phyloP scores from a whole-genome alignment of 306 rosid species.

The Ormosia emarginata region DNA sequence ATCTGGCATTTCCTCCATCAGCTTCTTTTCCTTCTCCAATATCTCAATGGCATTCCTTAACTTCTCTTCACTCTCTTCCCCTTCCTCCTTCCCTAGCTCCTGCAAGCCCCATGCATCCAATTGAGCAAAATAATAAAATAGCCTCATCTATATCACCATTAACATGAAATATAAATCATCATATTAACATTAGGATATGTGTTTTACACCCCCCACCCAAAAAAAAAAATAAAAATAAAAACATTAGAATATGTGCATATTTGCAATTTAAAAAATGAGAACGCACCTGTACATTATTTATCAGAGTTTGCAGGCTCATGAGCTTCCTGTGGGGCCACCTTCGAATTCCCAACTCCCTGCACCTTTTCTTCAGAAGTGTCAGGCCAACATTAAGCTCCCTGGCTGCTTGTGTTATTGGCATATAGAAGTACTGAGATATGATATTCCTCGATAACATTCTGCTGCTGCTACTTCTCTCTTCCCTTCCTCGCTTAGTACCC shows the following conservation, averaged over 20 bases:
- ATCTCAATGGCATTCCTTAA: slow-evolving; percentile 45
- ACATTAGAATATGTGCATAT: background rate
- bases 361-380: slow-evolving; percentile 76
- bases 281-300: slow-evolving; percentile 61
- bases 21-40: slow-evolving; percentile 68
- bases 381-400: slow-evolving; percentile 74
- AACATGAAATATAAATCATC: background rate
- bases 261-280: background rate
- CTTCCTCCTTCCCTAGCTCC: slow-evolving; percentile 56
- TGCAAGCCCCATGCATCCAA: slow-evolving; percentile 1
- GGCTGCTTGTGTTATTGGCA: slow-evolving; percentile 86
- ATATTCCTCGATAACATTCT: slow-evolving; percentile 43
- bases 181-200: too few species aligned
- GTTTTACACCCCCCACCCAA: too few species aligned
- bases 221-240: too few species aligned
- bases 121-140: background rate
- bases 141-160: background rate
- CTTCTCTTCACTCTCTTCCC: slow-evolving; percentile 39
- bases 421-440: slow-evolving; percentile 61
- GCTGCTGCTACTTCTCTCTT: slow-evolving; percentile 5
- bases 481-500: background rate
- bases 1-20: slow-evolving; percentile 78
- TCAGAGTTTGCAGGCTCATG: slow-evolving; percentile 76
- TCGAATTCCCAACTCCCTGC: slow-evolving; percentile 75
- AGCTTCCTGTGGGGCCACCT: slow-evolving; percentile 96